Base-by-base conservation (phyloP, 208 protist genomes). In the Novymonas esmeraldas region DNA sequence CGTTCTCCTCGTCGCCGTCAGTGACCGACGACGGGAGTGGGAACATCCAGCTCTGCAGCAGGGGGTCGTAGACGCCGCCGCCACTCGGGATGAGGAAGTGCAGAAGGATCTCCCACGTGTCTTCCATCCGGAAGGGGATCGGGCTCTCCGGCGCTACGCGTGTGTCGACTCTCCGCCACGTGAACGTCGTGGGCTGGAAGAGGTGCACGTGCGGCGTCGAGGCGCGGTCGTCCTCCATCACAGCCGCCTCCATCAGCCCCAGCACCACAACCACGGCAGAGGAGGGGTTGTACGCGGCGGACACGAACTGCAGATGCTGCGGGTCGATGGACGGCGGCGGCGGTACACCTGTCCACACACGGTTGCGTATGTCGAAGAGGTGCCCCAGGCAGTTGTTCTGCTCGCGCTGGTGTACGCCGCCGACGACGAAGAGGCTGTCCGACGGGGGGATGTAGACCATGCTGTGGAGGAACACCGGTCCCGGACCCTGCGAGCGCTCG, bases 381-480 rank as follows among this genome's bases (percentile, higher is more conserved):
- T 94, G 89, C 2, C 84, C 91, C 18, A 96, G 31, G 60, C 90
- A 90, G 60, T 75, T 87, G 68, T 94, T 94, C 66, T 92, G 81
- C 73, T 90, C 76, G 44, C 87, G 81, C 42, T 93, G 86, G 56
- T 96, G 91, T 61, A 94, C 84, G 31, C 91, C 91, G 50, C 91
- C 91, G n/a, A 96, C 57, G 41, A 96, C 74, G 24, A 91, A 57
- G 79, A 96, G 90, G 59, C 64, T 76, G 16, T 88, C 60, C 18
- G 73, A 81, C 3, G 79, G 54, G 3, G 88, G 77, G 16, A 94
- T 65, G 63, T 91, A 83, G 0, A 94, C 78, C 29, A 90, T 89
- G 22, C 70, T 65, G 76, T 96, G 91, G 4, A 90, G 81, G 55
- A 96, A 96, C 14, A 93, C 67, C 18, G 88, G 82, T 7, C 91